A percentile compares a stretch with the other conserved stretches of the same genome.
Evolutionary conservation across 2,329 filamentous ascomycete genomes (phyloP).

Genomic region (Aspergillus sp.): DNA sequence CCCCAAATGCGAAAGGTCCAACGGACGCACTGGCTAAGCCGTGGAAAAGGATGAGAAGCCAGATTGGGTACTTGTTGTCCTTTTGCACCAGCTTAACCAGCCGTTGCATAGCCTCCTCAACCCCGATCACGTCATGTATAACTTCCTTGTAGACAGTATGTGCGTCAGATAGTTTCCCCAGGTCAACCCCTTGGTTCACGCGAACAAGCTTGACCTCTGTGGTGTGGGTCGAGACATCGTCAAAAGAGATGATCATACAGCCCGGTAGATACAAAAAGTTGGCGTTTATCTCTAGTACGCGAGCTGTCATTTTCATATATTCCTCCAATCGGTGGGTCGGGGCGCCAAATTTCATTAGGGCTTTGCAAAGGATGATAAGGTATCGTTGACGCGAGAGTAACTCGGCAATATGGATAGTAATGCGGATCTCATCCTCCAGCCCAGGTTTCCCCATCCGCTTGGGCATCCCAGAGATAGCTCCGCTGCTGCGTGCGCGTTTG

Average conservation of each 20-base stretch:
- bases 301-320: slow-evolving; percentile 86
- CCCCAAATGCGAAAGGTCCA: slow-evolving; percentile 78
- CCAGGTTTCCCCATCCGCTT: slow-evolving; percentile 33
- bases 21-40: slow-evolving; percentile 74
- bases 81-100: slow-evolving; percentile 58
- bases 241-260: slow-evolving; percentile 95
- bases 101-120: slow-evolving; percentile 47
- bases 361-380: slow-evolving; percentile 79
- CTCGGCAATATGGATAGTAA: slow-evolving; percentile 63
- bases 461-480: slow-evolving; percentile 26
- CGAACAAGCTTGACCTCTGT: slow-evolving; percentile 50
- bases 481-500: slow-evolving; percentile 38
- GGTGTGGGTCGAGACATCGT: slow-evolving; percentile 50
- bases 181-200: slow-evolving; percentile 45
- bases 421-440: slow-evolving; percentile 54
- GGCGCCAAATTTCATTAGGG: slow-evolving; percentile 87
- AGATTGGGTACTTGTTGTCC: slow-evolving; percentile 56
- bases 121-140: slow-evolving; percentile 49
- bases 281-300: slow-evolving; percentile 82
- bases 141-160: slow-evolving; percentile 52
- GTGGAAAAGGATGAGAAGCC: slow-evolving; percentile 65
- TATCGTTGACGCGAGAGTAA: slow-evolving; percentile 81
- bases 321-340: slow-evolving; percentile 90
- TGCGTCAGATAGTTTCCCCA: slow-evolving; percentile 47
- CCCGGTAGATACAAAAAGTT: slow-evolving; percentile 91